Evolutionary conservation across 495 filamentous ascomycete genomes (phyloP), one percentile per base, ranked within the genome.

Genomic region (Penicillium pulvis): DNA sequence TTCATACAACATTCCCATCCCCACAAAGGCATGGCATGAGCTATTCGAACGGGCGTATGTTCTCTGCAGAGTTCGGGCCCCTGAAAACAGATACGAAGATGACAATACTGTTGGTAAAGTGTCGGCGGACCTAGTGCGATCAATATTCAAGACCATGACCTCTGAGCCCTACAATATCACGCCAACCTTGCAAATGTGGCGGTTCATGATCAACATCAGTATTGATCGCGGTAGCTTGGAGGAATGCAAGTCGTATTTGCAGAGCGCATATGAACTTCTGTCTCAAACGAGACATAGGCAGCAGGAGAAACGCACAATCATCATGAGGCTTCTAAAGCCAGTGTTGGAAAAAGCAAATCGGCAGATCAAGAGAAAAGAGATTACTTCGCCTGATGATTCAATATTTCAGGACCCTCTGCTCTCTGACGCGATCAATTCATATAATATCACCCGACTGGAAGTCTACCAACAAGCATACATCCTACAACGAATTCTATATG

Each of bases 31-130:
- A 17, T 90, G 87, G 87, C 58, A 61, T 4, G 78, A 85, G 44
- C 63, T 90, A 9, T 71, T 90, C 26, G 76, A 85, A 54, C 81
- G 86, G 71, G 79, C 85, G 3, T 90, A 78, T 61, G 74, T 84
- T 11, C 66, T 85, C 16, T 71, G 80, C 28, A 61, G 69, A 43
- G 42, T 66, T 24, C 55, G 69, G 17, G 55, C 57, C 31, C 53
- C 47, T 45, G 57, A 61, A 48, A 73, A 66, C 33, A 23, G 31
- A 17, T 33, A 55, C 8, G 52, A 42, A 30, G 36, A 61, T 4
- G 39, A 48, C 16, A 51, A 51, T 2, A 33, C 39, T 0, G 9
- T 63, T 4, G 67, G 67, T 10, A 59, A 63, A 41, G 72, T 90
- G 4, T 73, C 81, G 0, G 49, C 57, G 11, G 58, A 69, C 1